These are phyloP conservation scores for Psilocybe cubensis DNA, from an alignment of 768 basidiomycete genomes.

Conservation along the genomic window DNA sequence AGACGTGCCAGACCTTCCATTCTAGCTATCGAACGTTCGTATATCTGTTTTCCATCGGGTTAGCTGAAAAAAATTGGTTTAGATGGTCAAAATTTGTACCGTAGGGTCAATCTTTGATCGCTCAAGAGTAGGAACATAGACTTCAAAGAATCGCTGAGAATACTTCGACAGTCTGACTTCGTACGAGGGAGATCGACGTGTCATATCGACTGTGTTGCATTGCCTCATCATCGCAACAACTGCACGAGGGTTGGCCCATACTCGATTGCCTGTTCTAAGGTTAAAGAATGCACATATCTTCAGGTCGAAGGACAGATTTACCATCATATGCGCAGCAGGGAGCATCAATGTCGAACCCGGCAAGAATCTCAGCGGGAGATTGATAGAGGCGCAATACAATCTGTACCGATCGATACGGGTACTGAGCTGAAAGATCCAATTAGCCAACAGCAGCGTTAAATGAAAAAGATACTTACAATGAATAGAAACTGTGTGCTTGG, in stretches of 20 bases:
- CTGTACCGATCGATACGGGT: conserved; percentile 69
- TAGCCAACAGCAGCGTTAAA: background rate
- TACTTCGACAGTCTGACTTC: conserved; percentile 68
- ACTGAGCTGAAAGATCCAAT: conserved; percentile 47
- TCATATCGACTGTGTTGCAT: conserved; percentile 64
- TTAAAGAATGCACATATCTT: background rate
- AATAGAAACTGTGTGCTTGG: conserved; percentile 68
- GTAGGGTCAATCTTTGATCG: conserved; percentile 63
- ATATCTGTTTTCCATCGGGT: conserved; percentile 53
- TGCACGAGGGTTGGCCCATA: conserved; percentile 63
- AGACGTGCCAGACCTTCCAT: conserved; percentile 66
- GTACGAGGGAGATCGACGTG: conserved; percentile 64
- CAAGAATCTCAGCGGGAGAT: conserved; percentile 67
- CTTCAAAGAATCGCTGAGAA: conserved; percentile 55
- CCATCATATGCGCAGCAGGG: conserved; percentile 57
- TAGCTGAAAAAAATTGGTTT: no score
- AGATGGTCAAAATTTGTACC: no score
- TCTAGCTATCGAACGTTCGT: conserved; percentile 58
- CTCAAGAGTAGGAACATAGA: conserved; percentile 54
- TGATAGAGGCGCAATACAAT: conserved; percentile 64
- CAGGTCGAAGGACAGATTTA: conserved; percentile 3
- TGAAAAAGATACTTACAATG: conserved; percentile 44
- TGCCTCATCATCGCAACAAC: conserved; percentile 68
- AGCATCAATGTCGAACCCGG: conserved; percentile 70
- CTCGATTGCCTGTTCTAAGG: conserved; percentile 40